phyloP scores from a whole-genome alignment of 2,329 filamentous ascomycete genomes.

The Lachnellula cervina region DNA sequence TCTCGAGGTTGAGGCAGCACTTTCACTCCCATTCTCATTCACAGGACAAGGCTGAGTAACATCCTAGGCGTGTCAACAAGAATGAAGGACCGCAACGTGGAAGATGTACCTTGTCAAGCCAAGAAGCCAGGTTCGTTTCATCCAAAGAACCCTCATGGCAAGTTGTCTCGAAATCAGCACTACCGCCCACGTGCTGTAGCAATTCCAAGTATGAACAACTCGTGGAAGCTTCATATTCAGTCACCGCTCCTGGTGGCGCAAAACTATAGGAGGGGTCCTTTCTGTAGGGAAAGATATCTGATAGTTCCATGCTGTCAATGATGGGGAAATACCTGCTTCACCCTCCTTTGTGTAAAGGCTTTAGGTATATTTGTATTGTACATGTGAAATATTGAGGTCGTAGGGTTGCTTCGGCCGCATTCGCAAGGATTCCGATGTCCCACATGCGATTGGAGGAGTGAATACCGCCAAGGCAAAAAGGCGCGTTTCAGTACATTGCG shows the following conservation, averaged over 20 bases:
- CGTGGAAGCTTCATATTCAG: not conserved
- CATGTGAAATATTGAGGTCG: not conserved
- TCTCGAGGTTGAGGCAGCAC: not conserved
- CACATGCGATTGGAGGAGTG: not conserved
- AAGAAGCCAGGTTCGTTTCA: not conserved
- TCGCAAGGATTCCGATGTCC: not conserved
- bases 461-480: not conserved
- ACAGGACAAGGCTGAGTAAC: not conserved
- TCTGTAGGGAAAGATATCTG: not conserved
- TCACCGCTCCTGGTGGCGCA: not conserved
- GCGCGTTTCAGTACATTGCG: no score
- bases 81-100: not conserved
- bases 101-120: not conserved
- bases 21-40: not conserved
- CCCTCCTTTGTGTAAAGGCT: not conserved
- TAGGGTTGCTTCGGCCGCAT: not conserved
- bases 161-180: not conserved
- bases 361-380: not conserved
- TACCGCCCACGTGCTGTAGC: not conserved
- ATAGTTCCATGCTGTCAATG: not conserved
- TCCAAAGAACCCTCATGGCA: not conserved
- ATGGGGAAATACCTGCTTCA: not conserved
- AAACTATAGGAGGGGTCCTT: not conserved
- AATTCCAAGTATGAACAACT: not conserved
- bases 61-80: not conserved